Base-by-base conservation (phyloP, 1,139 yeast species). In the Debaryomyces singareniensis region DNA sequence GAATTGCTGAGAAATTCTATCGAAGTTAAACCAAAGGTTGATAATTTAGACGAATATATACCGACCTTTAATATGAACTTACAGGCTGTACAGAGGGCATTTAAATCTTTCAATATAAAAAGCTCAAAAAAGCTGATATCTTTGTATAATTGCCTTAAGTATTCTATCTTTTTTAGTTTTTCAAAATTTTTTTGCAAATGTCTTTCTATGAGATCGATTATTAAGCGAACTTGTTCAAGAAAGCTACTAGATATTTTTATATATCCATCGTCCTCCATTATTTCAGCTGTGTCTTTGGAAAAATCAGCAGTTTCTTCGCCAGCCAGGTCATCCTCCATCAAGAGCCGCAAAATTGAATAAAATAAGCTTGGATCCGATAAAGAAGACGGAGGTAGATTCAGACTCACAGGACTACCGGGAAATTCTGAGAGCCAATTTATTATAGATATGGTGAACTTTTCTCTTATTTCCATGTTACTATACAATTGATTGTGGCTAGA, bases 391-490 rank as follows among this genome's bases (percentile, higher is more conserved):
- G 33, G 24, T 2, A 43, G 28, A 6, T 29, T 34, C 1, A 39
- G 23, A 1, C 26, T 6, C 3, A 50, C 20, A 2, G 56, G 53
- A 14, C 47, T 41, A 9, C 33, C 32, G 2, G 55, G 54, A 22
- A 55, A 45, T 27, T 45, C 49, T 2, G 51, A 42, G 4, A 55
- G 35, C 60, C 60, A 55, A 18, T 39, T 43, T n/a, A 53, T 43
- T 0, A 46, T 34, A 1, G 56, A 38, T 14, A 35, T 38, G 1
- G 45, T 38, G 18, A 49, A 40, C 21, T 18, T 18, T n/a, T 18
- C n/a, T 18, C n/a, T 18, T 7, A 18, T n/a, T 7, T 18, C 21
- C 21, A 18, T 18, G 7, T 7, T 18, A 18, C 7, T 18, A 18
- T 7, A n/a, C 21, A 7, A 7, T 18, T 18, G n/a, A n/a, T 18